Evolutionary conservation across 2,329 filamentous ascomycete species (phyloP).

Genomic region (Fusarium pseudograminearum): DNA sequence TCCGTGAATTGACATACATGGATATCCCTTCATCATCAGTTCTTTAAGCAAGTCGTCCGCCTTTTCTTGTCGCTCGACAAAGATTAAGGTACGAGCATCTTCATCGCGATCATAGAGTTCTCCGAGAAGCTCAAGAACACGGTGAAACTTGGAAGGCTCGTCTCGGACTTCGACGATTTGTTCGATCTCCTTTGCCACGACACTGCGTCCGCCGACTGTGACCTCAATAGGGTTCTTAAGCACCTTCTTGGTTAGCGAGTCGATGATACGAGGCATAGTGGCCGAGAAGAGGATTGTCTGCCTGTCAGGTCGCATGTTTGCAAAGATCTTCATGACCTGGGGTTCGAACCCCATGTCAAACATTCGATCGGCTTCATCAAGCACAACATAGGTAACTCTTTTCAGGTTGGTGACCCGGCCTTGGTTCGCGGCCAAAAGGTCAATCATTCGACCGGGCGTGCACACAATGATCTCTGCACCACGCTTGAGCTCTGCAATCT

Average conservation of each 20-base stretch:
- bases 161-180: constrained; percentile 91
- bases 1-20: constrained; percentile 93
- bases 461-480: constrained; percentile 96
- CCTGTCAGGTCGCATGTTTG: constrained; percentile 89
- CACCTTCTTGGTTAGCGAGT: constrained; percentile 89
- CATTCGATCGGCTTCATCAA: constrained; percentile 98
- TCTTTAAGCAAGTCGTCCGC: constrained; percentile 84
- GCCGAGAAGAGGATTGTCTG: constrained; percentile 97
- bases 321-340: constrained; percentile 96
- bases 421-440: constrained; percentile 91
- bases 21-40: constrained; percentile 85
- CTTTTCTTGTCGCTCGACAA: constrained; percentile 92
- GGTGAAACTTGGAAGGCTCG: constrained; percentile 84
- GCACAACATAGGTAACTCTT: constrained; percentile 91
- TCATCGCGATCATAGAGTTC: constrained; percentile 89
- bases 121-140: constrained; percentile 86
- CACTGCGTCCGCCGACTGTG: constrained; percentile 87
- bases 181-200: constrained; percentile 90
- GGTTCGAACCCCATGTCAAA: constrained; percentile 99
- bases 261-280: constrained; percentile 94
- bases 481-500: constrained; percentile 95
- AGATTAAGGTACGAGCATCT: constrained; percentile 89
- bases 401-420: constrained; percentile 93
- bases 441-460: constrained; percentile 95
- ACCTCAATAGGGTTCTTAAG: constrained; percentile 90